phyloP scores from a whole-genome alignment of 331 rosid species.

The Phaseolus coccineus region DNA sequence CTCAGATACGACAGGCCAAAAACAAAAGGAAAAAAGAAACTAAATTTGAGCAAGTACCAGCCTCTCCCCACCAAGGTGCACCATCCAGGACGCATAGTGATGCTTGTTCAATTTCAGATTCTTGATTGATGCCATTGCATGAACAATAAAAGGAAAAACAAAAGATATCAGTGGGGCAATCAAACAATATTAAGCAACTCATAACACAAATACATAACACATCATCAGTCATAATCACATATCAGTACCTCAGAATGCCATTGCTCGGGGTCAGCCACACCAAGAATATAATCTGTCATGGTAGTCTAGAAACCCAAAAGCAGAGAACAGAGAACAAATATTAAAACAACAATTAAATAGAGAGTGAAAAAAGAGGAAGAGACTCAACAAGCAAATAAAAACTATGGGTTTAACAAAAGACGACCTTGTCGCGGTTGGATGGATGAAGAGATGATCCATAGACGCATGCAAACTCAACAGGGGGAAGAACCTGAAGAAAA shows the following conservation, averaged over 20 bases:
- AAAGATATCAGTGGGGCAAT: neutral
- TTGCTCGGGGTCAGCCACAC: conserved; percentile 78
- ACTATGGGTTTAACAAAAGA: neutral
- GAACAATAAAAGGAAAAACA: conserved; percentile 5
- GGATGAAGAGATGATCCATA: conserved; percentile 96
- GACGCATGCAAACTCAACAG: conserved; percentile 88
- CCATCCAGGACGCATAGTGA: conserved; percentile 91
- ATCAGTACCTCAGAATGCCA: conserved; percentile 90
- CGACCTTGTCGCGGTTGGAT: conserved; percentile 74
- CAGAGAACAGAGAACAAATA: conserved; percentile 33
- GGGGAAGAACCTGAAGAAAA: conserved; percentile 80
- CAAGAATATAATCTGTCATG: conserved; percentile 87
- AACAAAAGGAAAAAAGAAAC: conserved; percentile 21
- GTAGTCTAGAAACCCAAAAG: conserved; percentile 62
- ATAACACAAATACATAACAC: conserved; percentile 25
- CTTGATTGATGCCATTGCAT: conserved; percentile 51
- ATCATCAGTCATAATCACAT: neutral
- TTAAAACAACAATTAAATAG: neutral
- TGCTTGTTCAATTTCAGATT: conserved; percentile 80
- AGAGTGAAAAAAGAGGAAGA: neutral
- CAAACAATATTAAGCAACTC: conserved; percentile 20
- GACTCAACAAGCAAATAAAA: conserved; percentile 17
- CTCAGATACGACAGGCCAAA: neutral
- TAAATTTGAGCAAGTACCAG: conserved; percentile 63
- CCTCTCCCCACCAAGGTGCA: conserved; percentile 79